phyloP scores from a whole-genome alignment of 1,284 basidiomycete genomes.

The Naganishia cerealis region DNA sequence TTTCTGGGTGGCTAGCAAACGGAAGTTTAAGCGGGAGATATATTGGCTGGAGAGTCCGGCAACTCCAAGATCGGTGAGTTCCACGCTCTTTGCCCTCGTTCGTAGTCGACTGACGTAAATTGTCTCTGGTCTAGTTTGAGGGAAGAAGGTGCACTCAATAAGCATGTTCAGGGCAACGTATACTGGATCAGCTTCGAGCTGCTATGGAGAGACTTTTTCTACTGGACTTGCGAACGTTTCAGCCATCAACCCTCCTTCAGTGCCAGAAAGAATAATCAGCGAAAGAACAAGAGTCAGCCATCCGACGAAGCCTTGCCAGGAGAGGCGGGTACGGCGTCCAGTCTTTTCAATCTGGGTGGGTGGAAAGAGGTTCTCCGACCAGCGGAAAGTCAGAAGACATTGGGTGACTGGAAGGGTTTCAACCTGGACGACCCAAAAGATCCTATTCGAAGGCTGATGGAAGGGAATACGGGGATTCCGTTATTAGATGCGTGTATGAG shows the following conservation, averaged over 20 bases:
- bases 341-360: slow-evolving; percentile 56
- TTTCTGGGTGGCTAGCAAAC: slow-evolving; percentile 58
- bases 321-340: slow-evolving; percentile 37
- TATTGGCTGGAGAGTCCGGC: slow-evolving; percentile 49
- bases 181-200: slow-evolving; percentile 59
- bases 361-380: slow-evolving; percentile 56
- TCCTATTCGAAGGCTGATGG: slow-evolving; percentile 52
- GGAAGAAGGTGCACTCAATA: slow-evolving; percentile 40
- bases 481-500: slow-evolving; percentile 62
- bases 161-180: slow-evolving; percentile 53
- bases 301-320: not conserved
- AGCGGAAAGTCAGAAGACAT: slow-evolving; percentile 42
- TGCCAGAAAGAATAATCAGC: slow-evolving; percentile 9
- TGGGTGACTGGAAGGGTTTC: slow-evolving; percentile 44
- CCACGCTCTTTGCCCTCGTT: not conserved
- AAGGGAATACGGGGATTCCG: slow-evolving; percentile 59
- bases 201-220: slow-evolving; percentile 58
- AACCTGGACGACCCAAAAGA: slow-evolving; percentile 42
- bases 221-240: slow-evolving; percentile 48
- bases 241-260: slow-evolving; percentile 18
- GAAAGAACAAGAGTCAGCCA: not conserved
- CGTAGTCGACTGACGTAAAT: not conserved
- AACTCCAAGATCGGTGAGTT: slow-evolving; percentile 43
- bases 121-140: slow-evolving; percentile 19
- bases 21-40: slow-evolving; percentile 58